These are phyloP conservation scores for Eutrema salsugineum DNA, from an alignment of 441 rosid genomes.

Conservation along the genomic window DNA sequence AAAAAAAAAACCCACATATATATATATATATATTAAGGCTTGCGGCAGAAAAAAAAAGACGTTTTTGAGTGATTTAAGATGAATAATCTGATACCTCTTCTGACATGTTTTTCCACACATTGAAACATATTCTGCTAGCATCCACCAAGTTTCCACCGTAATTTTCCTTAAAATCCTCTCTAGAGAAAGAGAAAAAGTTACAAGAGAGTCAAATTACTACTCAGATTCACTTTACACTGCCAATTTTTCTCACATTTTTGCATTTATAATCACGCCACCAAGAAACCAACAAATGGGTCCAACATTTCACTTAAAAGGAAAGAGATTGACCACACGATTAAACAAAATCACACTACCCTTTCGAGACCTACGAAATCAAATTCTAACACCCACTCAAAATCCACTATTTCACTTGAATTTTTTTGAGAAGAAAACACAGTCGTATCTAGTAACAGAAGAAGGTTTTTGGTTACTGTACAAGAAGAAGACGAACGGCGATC, in stretches of 20 bases:
- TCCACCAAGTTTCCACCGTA: constrained; percentile 28
- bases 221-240: neutral
- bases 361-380: neutral
- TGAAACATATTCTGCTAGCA: constrained; percentile 45
- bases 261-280: neutral
- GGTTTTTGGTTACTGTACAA: constrained; percentile 40
- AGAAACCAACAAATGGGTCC: neutral
- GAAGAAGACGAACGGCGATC: constrained; percentile 76
- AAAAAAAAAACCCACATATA: neutral
- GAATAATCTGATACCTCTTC: constrained; percentile 39
- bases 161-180: constrained; percentile 43
- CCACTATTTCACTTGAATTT: neutral
- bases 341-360: neutral
- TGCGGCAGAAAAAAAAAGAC: neutral
- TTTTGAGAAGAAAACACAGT: neutral
- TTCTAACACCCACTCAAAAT: neutral
- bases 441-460: neutral
- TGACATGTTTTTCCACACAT: constrained; percentile 62
- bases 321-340: neutral
- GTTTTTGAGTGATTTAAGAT: neutral
- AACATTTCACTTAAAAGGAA: neutral
- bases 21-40: neutral
- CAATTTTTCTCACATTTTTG: neutral
- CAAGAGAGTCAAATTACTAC: neutral
- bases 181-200: constrained; percentile 7